Percentiles rank a stretch among this genome's conserved stretches.
phyloP scores from a whole-genome alignment of 495 filamentous ascomycete species.

The Aspergillus cristatus region DNA sequence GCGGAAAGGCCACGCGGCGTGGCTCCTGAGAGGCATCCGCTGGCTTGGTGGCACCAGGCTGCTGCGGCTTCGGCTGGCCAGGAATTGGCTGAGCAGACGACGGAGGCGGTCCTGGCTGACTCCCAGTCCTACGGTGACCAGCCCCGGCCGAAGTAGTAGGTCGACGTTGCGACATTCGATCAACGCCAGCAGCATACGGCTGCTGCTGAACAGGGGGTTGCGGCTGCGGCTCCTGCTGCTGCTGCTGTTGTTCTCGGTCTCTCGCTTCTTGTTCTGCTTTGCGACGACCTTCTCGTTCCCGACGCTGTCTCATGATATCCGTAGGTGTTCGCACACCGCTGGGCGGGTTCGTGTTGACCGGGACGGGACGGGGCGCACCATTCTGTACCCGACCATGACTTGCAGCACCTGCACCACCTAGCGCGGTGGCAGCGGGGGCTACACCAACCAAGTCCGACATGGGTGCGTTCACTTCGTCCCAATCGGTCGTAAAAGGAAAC shows the following conservation, averaged over 20 bases:
- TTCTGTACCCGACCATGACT: conserved; percentile 40
- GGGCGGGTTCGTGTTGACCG: conserved; percentile 33
- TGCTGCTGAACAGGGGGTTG: conserved; percentile 29
- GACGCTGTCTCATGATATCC: conserved; percentile 67
- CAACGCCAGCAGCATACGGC: conserved; percentile 49
- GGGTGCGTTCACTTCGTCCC: conserved; percentile 81
- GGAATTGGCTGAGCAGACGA: too few species aligned
- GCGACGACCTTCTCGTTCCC: conserved; percentile 55
- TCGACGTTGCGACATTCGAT: conserved; percentile 36
- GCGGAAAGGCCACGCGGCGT: conserved; percentile 60
- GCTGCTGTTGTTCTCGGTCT: conserved; percentile 41
- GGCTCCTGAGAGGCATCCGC: conserved; percentile 13
- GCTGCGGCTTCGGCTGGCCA: too few species aligned
- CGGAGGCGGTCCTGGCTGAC: background rate
- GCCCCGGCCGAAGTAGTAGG: conserved; percentile 6
- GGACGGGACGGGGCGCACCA: conserved; percentile 39
- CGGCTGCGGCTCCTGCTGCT: conserved; percentile 40
- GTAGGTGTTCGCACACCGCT: conserved; percentile 49
- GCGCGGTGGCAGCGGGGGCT: conserved; percentile 20
- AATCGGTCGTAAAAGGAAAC: conserved; percentile 73
- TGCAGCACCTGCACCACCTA: conserved; percentile 15
- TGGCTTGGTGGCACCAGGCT: too few species aligned
- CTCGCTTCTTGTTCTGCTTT: conserved; percentile 50
- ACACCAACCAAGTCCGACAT: conserved; percentile 79
- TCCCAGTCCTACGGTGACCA: background rate